These are phyloP conservation scores for Claviceps quebecensis DNA, from an alignment of 2,329 filamentous ascomycete genomes.

Conservation along the genomic window DNA sequence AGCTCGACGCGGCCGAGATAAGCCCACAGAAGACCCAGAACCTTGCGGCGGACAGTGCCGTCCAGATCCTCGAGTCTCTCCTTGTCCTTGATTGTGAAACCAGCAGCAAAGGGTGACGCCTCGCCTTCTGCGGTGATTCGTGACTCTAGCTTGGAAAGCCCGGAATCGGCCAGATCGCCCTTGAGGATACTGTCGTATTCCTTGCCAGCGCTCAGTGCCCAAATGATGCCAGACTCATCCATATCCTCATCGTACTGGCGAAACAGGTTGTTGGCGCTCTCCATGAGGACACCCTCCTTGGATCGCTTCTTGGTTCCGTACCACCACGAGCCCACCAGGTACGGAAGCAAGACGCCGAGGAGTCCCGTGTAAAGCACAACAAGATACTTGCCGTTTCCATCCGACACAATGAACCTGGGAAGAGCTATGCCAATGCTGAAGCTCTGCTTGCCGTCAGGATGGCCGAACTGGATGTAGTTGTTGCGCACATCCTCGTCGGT, in stretches of 20 bases:
- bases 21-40: slow-evolving; percentile 82
- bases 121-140: slow-evolving; percentile 54
- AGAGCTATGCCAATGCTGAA: slow-evolving; percentile 96
- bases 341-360: slow-evolving; percentile 81
- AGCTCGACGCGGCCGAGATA: slow-evolving; percentile 84
- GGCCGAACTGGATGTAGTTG: slow-evolving; percentile 91
- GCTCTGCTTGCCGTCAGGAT: slow-evolving; percentile 96
- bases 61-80: slow-evolving; percentile 68
- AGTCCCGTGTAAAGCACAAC: slow-evolving; percentile 78
- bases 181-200: slow-evolving; percentile 69
- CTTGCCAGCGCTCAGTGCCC: slow-evolving; percentile 69
- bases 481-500: slow-evolving; percentile 96
- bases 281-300: slow-evolving; percentile 83
- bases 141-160: slow-evolving; percentile 72
- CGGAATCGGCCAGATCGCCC: slow-evolving; percentile 65
- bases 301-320: slow-evolving; percentile 89
- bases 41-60: slow-evolving; percentile 67
- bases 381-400: slow-evolving; percentile 92
- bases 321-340: slow-evolving; percentile 95
- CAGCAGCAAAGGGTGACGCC: slow-evolving; percentile 33
- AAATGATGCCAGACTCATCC: slow-evolving; percentile 64
- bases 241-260: slow-evolving; percentile 79
- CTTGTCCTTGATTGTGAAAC: slow-evolving; percentile 60
- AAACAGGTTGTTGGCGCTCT: slow-evolving; percentile 90
- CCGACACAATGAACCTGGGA: slow-evolving; percentile 80